These are phyloP conservation scores for Colletotrichum chrysophilum DNA, from an alignment of 2,329 filamentous ascomycete species.

Conservation along the genomic window DNA sequence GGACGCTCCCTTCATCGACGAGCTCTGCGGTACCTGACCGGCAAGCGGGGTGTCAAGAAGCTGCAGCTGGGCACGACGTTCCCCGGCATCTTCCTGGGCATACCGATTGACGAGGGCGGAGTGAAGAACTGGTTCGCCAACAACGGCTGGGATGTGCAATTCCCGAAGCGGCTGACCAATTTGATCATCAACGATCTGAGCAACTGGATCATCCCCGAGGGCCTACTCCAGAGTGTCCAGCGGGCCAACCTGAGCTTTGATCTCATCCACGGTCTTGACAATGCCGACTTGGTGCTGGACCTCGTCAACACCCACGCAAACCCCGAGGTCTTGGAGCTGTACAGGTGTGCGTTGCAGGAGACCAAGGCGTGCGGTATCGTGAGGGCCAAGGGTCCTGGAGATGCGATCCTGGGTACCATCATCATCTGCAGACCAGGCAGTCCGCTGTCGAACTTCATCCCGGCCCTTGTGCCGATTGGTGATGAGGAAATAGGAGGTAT, in stretches of 20 bases:
- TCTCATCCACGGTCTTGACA: conserved; percentile 80
- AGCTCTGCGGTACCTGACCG: conserved; percentile 75
- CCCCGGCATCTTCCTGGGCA: conserved; percentile 85
- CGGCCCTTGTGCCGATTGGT: conserved; percentile 65
- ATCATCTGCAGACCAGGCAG: conserved; percentile 79
- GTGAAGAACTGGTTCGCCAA: conserved; percentile 84
- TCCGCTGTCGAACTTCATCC: conserved; percentile 71
- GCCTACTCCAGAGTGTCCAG: conserved; percentile 75
- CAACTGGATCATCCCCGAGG: conserved; percentile 77
- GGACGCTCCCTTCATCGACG: conserved; percentile 88
- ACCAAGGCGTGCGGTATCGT: conserved; percentile 80
- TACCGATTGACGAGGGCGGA: conserved; percentile 65
- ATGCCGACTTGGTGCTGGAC: conserved; percentile 73
- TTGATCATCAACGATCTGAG: conserved; percentile 76
- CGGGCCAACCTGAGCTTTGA: conserved; percentile 80
- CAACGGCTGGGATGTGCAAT: conserved; percentile 81
- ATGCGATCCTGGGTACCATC: conserved; percentile 77
- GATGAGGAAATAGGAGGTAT: conserved; percentile 73
- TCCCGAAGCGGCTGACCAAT: conserved; percentile 63
- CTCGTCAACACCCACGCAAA: conserved; percentile 77
- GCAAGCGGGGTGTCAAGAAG: conserved; percentile 75
- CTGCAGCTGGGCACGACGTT: conserved; percentile 83
- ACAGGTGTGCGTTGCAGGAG: conserved; percentile 75
- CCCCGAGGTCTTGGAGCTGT: conserved; percentile 82
- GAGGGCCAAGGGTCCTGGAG: conserved; percentile 73